Evolutionary conservation across 495 filamentous ascomycete genomes (phyloP), one percentile per base, ranked within the genome.

Genomic region (Talaromyces stipitatus): DNA sequence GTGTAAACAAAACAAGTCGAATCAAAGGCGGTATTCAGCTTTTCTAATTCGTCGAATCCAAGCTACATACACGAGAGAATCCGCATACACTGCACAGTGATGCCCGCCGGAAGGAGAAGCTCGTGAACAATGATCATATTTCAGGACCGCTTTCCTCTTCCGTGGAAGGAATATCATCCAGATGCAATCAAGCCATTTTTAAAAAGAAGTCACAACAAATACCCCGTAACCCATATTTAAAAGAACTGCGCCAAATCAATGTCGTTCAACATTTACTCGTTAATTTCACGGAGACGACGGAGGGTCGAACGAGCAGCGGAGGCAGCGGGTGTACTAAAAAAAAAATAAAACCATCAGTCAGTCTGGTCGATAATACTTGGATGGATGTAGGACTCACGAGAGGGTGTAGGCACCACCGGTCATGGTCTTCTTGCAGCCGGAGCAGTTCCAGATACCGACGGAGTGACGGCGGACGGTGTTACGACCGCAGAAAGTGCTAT

Each of bases 391-490:
- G 58, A 92, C 91, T 80, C 86, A 97, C 91, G 95, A 87, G 68
- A 97, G 89, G 61, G 87, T 88, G 84, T 92, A 98, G 62, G 94
- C 94, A 72, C 94, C 95, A 70, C 94, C 94, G 73, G 94, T 94
- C 65, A 96, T 85, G 60, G 84, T 88, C 89, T 95, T 96, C 75
- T 89, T 84, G 84, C 91, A 96, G 26, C 85, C 81, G 78, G 82
- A 88, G 86, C 94, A 98, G 74, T 85, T 81, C 94, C 94, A 97
- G 83, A 97, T 97, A 67, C 94, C 95, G 65, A 95, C 89, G 54
- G 90, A 83, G 62, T 89, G 78, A 62, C 94, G 85, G 84, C 94
- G 94, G 64, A 98, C 94, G 60, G 86, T 87, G 77, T 82, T 86
- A 84, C 96, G 96, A 64, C 91, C 92, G 85, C 92, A 96, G 85